These are phyloP conservation scores for Quercus tomentella DNA, from an alignment of 331 rosid genomes.

Conservation along the genomic window DNA sequence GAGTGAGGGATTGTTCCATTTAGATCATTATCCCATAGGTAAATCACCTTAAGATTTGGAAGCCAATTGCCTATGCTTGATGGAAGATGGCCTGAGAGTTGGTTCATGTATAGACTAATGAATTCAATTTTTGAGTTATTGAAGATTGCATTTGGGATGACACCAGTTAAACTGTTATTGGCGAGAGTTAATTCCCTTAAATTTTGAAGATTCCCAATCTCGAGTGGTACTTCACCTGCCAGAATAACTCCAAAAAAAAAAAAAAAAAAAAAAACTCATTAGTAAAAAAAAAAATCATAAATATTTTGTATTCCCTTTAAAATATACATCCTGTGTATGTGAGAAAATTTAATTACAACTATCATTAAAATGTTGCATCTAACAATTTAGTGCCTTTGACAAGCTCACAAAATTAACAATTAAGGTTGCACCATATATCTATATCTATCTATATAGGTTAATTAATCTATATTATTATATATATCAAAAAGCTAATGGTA, in stretches of 20 bases:
- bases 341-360: too few species aligned
- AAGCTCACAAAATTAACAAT: too few species aligned
- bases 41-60: background rate
- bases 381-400: too few species aligned
- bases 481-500: too few species aligned
- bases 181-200: background rate
- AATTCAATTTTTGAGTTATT: background rate
- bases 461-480: too few species aligned
- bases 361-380: too few species aligned
- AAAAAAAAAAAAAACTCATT: too few species aligned
- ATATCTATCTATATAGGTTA: too few species aligned
- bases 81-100: background rate
- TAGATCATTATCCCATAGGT: background rate
- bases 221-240: slow-evolving; percentile 1
- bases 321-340: background rate
- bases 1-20: background rate
- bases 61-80: background rate
- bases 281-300: background rate
- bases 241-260: too few species aligned
- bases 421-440: too few species aligned
- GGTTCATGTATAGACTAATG: background rate
- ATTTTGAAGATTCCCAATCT: background rate
- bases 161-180: background rate
- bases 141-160: background rate
- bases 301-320: background rate